Evolutionary conservation across 345 rosid species (phyloP).

Genomic region (Eucalyptus cloeziana): DNA sequence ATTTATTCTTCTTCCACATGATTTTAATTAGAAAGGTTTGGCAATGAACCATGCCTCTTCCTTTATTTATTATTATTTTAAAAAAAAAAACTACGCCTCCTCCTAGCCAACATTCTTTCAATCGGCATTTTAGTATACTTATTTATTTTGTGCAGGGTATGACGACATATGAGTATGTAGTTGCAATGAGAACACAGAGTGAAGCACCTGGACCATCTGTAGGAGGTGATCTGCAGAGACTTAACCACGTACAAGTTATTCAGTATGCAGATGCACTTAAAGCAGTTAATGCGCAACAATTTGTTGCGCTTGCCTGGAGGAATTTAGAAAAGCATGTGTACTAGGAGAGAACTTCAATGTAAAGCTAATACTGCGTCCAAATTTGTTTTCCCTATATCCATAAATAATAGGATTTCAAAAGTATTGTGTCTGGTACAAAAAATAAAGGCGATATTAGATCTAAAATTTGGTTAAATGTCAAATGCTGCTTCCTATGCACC

Average conservation of each 20-base stretch:
- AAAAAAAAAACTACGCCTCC: not conserved
- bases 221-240: constrained; percentile 62
- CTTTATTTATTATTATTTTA: not conserved
- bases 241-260: constrained; percentile 43
- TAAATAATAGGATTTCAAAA: not conserved
- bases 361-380: not conserved
- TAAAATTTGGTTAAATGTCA: not conserved
- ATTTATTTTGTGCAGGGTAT: constrained; percentile 44
- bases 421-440: not conserved
- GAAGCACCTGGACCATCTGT: constrained; percentile 64
- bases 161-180: constrained; percentile 85
- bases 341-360: not conserved
- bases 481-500: not conserved
- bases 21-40: constrained; percentile 76
- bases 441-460: not conserved
- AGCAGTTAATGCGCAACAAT: not conserved
- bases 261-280: not conserved
- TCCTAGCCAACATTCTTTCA: not conserved
- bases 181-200: constrained; percentile 77
- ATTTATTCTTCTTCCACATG: constrained; percentile 82
- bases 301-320: not conserved
- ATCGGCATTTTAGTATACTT: not conserved
- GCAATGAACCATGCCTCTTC: not conserved
- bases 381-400: not conserved
- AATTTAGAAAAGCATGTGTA: not conserved